Evolutionary conservation across 1,284 basidiomycete species (phyloP), one percentile per base, ranked within the genome.

Genomic region (Puccinia hordei): DNA sequence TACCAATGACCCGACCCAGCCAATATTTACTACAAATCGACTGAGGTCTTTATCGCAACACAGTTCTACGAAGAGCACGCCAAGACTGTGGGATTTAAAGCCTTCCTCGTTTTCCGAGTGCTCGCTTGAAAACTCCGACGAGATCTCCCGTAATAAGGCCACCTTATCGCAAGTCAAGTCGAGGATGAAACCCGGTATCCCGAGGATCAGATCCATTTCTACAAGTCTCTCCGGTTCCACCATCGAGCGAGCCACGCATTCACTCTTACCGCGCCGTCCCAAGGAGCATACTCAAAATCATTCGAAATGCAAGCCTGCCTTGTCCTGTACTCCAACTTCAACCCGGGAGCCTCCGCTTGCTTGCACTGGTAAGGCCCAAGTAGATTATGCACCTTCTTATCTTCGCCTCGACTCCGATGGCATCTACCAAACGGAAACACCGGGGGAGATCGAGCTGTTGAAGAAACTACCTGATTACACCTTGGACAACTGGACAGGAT

Each of bases 401-500:
- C 27, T 59, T 30, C 15, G 24, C 27, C 33, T 59, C 6, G 17
- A 30, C 57, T 27, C 30, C 2, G 57, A 33, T 59, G 57, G 15
- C 30, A 33, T 8, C 8, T 8, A 59, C 15, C 27, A 59, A 6
- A 59, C 27, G 24, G 57, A 17, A 59, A 59, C 57, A 4, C 9
- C n/a, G 24, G 27, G 6, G 24, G 57, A 59, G 30, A 27, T 2
- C 5, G 57, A 59, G 13, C 15, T 59, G 24, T 17, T 59, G 24
- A 59, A 59, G 27, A 59, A 59, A 59, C 17, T 59, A 33, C 57
- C 57, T n/a, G 57, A 59, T 33, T 30, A 59, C 9, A 59, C 17
- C 3, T 30, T 59, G 57, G 57, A 59, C 57, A 59, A 30, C 33
- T 59, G 57, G 57, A 33, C 57, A 12, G 27, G 24, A 59, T 59